phyloP scores from a whole-genome alignment of 805 yeast genomes.

The Saturnispora sanitii region DNA sequence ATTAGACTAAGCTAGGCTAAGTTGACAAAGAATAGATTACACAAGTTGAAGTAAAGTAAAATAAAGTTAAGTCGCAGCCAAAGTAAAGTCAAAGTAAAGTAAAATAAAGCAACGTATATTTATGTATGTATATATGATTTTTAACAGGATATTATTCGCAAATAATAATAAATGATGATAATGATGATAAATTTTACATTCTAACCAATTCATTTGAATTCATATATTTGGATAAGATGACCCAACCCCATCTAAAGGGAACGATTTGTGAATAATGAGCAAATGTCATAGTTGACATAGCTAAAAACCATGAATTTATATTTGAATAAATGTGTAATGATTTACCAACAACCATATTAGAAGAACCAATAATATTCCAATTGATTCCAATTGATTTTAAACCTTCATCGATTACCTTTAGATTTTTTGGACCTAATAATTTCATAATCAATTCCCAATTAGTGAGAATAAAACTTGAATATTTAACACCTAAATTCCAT shows the following conservation, averaged over 20 bases:
- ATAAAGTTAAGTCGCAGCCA: too few species aligned
- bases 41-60: too few species aligned
- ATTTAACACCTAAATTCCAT: conserved; percentile 33
- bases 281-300: conserved; percentile 62
- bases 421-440: background rate
- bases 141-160: too few species aligned
- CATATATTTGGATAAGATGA: conserved; percentile 65
- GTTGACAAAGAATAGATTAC: too few species aligned
- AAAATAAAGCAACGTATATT: too few species aligned
- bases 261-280: conserved; percentile 88
- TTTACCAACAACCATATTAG: conserved; percentile 11
- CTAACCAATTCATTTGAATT: conserved; percentile 56
- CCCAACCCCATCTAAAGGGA: conserved; percentile 92
- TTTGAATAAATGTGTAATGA: conserved; percentile 32
- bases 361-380: background rate
- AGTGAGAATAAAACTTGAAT: conserved; percentile 37
- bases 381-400: background rate
- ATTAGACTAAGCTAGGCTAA: too few species aligned
- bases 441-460: conserved; percentile 19
- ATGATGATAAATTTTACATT: conserved; percentile 19
- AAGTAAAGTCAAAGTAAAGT: too few species aligned
- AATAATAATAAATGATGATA: too few species aligned
- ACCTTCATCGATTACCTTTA: background rate
- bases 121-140: too few species aligned
- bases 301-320: conserved; percentile 31